These are phyloP conservation scores for Stagonosporopsis chrysanthemi DNA, from an alignment of 2,329 filamentous ascomycete genomes.

Conservation along the genomic window DNA sequence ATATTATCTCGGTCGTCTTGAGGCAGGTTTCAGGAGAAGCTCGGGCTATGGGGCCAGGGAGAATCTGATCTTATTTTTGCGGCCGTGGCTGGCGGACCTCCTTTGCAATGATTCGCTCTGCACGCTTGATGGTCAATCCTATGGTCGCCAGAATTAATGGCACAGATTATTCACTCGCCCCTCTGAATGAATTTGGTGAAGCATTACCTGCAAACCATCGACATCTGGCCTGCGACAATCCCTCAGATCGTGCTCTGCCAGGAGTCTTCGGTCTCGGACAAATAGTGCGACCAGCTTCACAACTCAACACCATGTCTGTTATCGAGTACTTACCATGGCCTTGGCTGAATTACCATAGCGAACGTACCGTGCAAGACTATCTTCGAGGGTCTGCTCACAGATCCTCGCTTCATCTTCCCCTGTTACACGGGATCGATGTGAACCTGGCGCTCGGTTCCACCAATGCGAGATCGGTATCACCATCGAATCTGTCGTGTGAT, in stretches of 20 bases:
- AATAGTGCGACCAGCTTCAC: constrained; percentile 1
- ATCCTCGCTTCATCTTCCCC: constrained; percentile 27
- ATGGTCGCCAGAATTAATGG: background rate
- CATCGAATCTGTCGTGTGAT: constrained; percentile 35
- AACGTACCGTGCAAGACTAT: constrained; percentile 1
- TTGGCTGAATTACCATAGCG: background rate
- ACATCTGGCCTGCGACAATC: constrained; percentile 5
- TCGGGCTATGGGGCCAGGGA: constrained; percentile 20
- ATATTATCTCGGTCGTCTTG: background rate
- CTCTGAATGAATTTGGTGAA: background rate
- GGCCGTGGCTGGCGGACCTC: background rate
- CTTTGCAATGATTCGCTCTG: background rate
- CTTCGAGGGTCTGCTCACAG: constrained; percentile 18
- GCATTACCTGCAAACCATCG: background rate
- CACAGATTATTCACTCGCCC: background rate
- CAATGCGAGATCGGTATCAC: constrained; percentile 49
- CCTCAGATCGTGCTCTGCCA: background rate
- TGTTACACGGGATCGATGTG: constrained; percentile 45
- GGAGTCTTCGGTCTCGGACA: background rate
- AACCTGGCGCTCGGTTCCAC: constrained; percentile 48
- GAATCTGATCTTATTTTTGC: background rate
- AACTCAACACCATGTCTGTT: constrained; percentile 4
- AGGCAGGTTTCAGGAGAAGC: constrained; percentile 35
- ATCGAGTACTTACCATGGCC: background rate
- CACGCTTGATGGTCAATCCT: background rate